A percentile compares a stretch with the other conserved stretches of the same genome.
Conservation (phyloP, 129 eudicot genomes). For the Helianthus annuus region DNA sequence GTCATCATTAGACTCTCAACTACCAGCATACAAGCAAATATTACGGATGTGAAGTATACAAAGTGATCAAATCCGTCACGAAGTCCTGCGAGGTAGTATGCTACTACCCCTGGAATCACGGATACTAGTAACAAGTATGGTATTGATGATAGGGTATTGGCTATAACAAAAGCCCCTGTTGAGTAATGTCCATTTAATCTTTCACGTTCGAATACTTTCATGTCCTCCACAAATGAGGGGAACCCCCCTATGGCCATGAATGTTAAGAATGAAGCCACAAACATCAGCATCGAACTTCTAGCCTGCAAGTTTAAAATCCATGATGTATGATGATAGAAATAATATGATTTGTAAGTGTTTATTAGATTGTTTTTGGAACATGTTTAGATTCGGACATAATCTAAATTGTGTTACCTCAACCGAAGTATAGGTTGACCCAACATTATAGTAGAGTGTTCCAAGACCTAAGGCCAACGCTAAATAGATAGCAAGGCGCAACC, state of each 20-base stretch:
- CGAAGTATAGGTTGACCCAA: slow-evolving; percentile 47
- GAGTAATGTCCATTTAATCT: slow-evolving; percentile 52
- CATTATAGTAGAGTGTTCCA: slow-evolving; percentile 52
- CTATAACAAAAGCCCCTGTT: slow-evolving; percentile 34
- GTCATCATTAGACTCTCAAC: slow-evolving; percentile 60
- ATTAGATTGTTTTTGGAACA: no score
- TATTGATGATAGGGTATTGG: slow-evolving; percentile 45
- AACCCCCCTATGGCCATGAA: slow-evolving; percentile 91
- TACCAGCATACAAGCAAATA: slow-evolving; percentile 37
- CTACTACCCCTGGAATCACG: slow-evolving; percentile 41
- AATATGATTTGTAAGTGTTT: no score
- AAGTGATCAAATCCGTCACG: slow-evolving; percentile 39
- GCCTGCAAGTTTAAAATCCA: slow-evolving; percentile 41
- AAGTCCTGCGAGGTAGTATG: slow-evolving; percentile 44
- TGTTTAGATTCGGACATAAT: no score
- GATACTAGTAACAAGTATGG: slow-evolving; percentile 45
- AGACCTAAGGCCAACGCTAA: slow-evolving; percentile 41
- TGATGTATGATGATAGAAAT: no score
- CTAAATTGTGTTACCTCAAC: slow-evolving; percentile 40
- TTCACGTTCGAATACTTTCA: slow-evolving; percentile 59
- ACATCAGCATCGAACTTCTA: slow-evolving; percentile 73
- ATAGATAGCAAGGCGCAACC: slow-evolving; percentile 64
- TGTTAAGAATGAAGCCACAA: slow-evolving; percentile 67
- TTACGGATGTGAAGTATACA: slow-evolving; percentile 22
- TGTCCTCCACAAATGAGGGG: slow-evolving; percentile 86